Evolutionary conservation across 345 rosid genomes (phyloP).

Genomic region (Litchi chinensis): DNA sequence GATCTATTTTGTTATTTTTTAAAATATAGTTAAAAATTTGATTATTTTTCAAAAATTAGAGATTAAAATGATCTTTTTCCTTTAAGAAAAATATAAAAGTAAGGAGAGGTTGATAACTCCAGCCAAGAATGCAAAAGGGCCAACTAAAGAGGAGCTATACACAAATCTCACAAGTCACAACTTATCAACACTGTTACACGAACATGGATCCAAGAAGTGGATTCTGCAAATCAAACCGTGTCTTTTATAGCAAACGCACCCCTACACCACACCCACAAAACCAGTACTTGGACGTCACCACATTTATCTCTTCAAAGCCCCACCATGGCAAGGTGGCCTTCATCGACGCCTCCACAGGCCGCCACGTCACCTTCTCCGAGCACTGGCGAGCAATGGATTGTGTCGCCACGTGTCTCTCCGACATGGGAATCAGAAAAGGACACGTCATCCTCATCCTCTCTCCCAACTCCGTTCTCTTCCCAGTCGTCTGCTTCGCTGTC

Average conservation of each 20-base stretch:
- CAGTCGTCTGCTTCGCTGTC: constrained; percentile 90
- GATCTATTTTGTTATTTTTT: too few species aligned
- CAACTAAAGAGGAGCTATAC: too few species aligned
- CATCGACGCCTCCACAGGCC: constrained; percentile 82
- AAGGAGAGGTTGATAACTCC: too few species aligned
- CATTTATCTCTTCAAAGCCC: constrained; percentile 76
- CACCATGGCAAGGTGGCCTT: constrained; percentile 77
- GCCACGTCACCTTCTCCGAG: constrained; percentile 58
- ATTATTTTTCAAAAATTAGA: too few species aligned
- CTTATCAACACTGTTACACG: neutral
- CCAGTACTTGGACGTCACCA: constrained; percentile 62
- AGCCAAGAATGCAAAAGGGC: too few species aligned
- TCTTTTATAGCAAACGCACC: constrained; percentile 70
- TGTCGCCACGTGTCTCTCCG: constrained; percentile 55
- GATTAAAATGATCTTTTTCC: too few species aligned
- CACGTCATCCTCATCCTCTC: constrained; percentile 82
- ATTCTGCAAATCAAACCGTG: constrained; percentile 55
- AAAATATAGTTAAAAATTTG: too few species aligned
- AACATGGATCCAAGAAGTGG: constrained; percentile 58
- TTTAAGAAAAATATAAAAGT: too few species aligned
- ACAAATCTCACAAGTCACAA: neutral
- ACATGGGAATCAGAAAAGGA: constrained; percentile 82
- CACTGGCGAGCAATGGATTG: constrained; percentile 79
- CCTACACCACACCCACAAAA: constrained; percentile 61
- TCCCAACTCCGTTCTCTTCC: constrained; percentile 84